Evolutionary conservation across 1,284 basidiomycete genomes (phyloP), one percentile per base, ranked within the genome.

Genomic region (Puccinia coronata): DNA sequence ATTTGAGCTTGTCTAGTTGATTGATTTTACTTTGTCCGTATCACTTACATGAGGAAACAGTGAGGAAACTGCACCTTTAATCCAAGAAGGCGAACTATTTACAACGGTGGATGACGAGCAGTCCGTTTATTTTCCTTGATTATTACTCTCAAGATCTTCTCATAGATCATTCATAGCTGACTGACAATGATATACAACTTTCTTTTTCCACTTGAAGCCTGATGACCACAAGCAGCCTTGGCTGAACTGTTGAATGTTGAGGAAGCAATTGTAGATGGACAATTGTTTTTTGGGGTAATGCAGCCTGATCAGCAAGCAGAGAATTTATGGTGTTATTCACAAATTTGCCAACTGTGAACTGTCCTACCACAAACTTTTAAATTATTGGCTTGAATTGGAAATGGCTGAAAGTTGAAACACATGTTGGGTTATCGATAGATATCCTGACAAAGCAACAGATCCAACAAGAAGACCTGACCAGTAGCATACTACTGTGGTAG

Each of bases 51-150:
- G 41, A 43, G 28, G 25, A 25, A 28, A 43, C 36, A 89, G 92
- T 83, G 87, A 89, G 65, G 92, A 91, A 34, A 87, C 94, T 80
- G 91, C 93, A 82, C 86, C 86, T 74, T 87, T 95, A 74, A 90
- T 92, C 87, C 89, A 90, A 51, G 89, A 91, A 1, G 92, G 92
- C 0, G 86, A 89, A 82, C 87, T 94, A 77, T 93, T 89, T 84
- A 90, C 89, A 67, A 91, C 91, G 2, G 53, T 73, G 47, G 79
- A 73, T 41, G 79, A 73, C 25, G 43, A 81, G 20, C 59, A 81
- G 74, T 73, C 43, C 25, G 71, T 73, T n/a, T 14, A 47, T 47
- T 70, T 70, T 70, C n/a, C 49, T 16, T 11, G 2, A 20, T 28
- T 69, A 47, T 67, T 25, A 67, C 63, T 16, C n/a, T 34, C 20